Evolutionary conservation across 176 grass and related monocot genomes (phyloP), one percentile per base, ranked within the genome.

Genomic region (Alloteropsis semialata): DNA sequence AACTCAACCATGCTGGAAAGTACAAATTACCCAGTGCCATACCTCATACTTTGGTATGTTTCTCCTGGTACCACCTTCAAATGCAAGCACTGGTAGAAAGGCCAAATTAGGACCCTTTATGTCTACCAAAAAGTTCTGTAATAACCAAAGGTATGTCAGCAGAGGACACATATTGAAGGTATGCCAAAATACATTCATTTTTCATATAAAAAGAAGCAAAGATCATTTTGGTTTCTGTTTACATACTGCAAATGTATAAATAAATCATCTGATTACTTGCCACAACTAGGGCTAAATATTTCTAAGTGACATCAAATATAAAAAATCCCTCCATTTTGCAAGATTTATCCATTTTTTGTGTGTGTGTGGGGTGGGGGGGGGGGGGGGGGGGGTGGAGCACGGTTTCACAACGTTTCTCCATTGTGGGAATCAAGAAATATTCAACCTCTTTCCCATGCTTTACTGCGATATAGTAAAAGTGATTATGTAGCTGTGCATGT

Each of bases 1-100:
- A 43, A 85, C 24, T 36, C 27, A 65, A 79, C 11, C 73, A 48
- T 33, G 10, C 12, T 45, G 61, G 25, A 17, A 80, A 37, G 30
- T 27, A 51, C 45, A 54, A 38, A 80, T 5, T 50, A 81, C 8
- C 16, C 30, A 72, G 55, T 65, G 37, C 10, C 27, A 79, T 90
- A 99, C 96, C 96, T 99, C 93, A 25, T 90, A 99, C 79, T 96
- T 99, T 11, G 89, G 90, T 92, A 93, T 95, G 79, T 99, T 99
- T 66, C 91, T 95, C 85, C 91, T 91, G 22, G 93, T 99, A 56
- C 96, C 91, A 61, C 96, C 93, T 92, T 99, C 96, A 87, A 99
- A 99, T 65, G 96, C 78, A 85, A 96, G 89, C 19, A 99, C 89
- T 12, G 93, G 91, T 43, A 99, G 75, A 86, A 89, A 80, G 73